Percentiles rank a stretch among this genome's conserved stretches.
These are phyloP conservation scores for Volvox africanus DNA, from an alignment of 139 green algal genomes.

Conservation along the genomic window DNA sequence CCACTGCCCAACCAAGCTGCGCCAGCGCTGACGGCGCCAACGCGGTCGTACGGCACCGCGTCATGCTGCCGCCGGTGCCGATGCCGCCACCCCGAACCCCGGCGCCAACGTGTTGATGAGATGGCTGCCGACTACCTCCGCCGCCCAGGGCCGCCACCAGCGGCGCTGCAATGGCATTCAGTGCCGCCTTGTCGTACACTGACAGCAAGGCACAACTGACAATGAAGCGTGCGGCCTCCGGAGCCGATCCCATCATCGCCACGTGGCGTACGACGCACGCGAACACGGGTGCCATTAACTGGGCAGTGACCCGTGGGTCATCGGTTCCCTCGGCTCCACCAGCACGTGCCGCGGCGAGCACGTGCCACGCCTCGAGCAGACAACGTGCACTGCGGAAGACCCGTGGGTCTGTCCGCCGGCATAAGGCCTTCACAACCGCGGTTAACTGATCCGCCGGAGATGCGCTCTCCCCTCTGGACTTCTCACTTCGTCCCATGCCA, in stretches of 20 bases:
- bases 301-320: background rate
- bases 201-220: slow-evolving; percentile 26
- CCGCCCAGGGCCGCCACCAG: slow-evolving; percentile 9
- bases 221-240: background rate
- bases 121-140: background rate
- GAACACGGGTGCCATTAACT: background rate
- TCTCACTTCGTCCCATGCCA: background rate
- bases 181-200: background rate
- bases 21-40: background rate
- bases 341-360: slow-evolving; percentile 29
- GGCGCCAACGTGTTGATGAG: no score
- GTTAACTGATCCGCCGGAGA: background rate
- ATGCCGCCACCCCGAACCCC: background rate
- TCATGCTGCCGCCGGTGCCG: background rate
- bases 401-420: background rate
- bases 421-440: slow-evolving; percentile 1
- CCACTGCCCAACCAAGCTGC: slow-evolving; percentile 27
- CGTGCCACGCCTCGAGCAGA: slow-evolving; percentile 23
- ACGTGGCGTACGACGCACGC: background rate
- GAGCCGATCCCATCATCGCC: background rate
- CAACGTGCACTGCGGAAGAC: background rate
- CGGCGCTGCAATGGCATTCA: background rate
- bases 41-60: no score
- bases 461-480: background rate
- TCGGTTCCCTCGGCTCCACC: background rate